A percentile compares a stretch with the other conserved stretches of the same genome.
These are phyloP conservation scores for Circinella minor DNA, from an alignment of 371 early-diverging fungal species.

Conservation along the genomic window DNA sequence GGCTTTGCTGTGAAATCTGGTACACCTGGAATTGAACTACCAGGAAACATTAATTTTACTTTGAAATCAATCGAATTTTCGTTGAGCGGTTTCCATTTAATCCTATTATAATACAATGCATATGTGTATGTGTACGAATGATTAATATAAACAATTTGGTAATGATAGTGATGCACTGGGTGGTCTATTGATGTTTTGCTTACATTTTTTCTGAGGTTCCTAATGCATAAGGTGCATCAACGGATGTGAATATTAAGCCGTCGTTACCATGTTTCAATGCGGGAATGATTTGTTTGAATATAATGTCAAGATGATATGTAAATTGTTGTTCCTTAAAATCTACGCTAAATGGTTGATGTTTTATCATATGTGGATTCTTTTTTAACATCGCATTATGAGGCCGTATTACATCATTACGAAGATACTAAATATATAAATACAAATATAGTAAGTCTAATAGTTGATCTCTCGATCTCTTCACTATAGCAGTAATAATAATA, in stretches of 20 bases:
- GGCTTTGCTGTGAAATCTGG: slow-evolving; percentile 45
- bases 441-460: slow-evolving; percentile 1
- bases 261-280: slow-evolving; percentile 91
- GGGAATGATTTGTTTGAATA: slow-evolving; percentile 76
- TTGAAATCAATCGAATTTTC: slow-evolving; percentile 98
- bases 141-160: too few species aligned
- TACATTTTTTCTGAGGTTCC: slow-evolving; percentile 92
- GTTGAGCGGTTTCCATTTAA: slow-evolving; percentile 99
- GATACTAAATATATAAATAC: slow-evolving; percentile 48
- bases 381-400: slow-evolving; percentile 68
- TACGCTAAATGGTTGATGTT: slow-evolving; percentile 70
- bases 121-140: not conserved
- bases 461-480: too few species aligned
- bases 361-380: slow-evolving; percentile 41
- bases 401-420: slow-evolving; percentile 65
- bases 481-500: not conserved
- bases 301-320: slow-evolving; percentile 67
- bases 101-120: slow-evolving; percentile 42
- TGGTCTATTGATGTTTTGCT: not conserved
- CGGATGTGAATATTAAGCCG: slow-evolving; percentile 97
- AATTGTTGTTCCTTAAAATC: slow-evolving; percentile 74
- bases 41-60: slow-evolving; percentile 52
- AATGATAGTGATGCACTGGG: too few species aligned
- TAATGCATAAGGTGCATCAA: slow-evolving; percentile 77
- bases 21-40: slow-evolving; percentile 40